Conservation (phyloP, 306 rosid genomes). For the Carpinus viminea region DNA sequence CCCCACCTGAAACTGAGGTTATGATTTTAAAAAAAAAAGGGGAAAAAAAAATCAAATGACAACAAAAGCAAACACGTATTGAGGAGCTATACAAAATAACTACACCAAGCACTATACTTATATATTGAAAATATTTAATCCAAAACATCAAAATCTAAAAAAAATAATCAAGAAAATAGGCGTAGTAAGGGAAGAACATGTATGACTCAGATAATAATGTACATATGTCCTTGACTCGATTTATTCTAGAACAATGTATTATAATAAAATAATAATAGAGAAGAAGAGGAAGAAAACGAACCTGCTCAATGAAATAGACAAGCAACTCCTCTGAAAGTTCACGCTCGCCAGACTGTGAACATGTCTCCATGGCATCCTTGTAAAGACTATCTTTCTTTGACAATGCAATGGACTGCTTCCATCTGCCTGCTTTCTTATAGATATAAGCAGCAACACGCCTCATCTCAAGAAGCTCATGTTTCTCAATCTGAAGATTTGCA, state of each 20-base stretch:
- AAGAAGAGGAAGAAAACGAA: constrained; percentile 10
- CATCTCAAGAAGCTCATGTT: constrained; percentile 98
- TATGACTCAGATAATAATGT: background rate
- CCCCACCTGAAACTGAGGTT: background rate
- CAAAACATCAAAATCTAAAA: background rate
- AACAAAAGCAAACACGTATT: background rate
- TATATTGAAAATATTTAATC: background rate
- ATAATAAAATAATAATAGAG: background rate
- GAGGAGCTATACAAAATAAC: background rate
- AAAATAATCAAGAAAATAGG: background rate
- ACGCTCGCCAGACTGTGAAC: constrained; percentile 97
- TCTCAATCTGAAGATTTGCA: constrained; percentile 70
- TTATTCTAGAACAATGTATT: background rate
- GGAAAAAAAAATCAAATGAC: background rate
- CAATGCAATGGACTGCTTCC: constrained; percentile 99
- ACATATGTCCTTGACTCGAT: background rate
- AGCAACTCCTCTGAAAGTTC: constrained; percentile 98
- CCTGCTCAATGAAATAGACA: constrained; percentile 93
- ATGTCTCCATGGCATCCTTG: constrained; percentile 99
- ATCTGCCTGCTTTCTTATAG: constrained; percentile 96
- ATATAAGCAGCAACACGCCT: constrained; percentile 98
- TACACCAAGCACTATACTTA: background rate
- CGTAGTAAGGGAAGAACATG: background rate
- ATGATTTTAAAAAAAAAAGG: constrained; percentile 22
- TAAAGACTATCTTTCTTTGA: constrained; percentile 98